A percentile compares a stretch with the other conserved stretches of the same genome.
Evolutionary conservation across 1,139 yeast genomes (phyloP).

Genomic region (Zygosaccharomyces pseudobailii): DNA sequence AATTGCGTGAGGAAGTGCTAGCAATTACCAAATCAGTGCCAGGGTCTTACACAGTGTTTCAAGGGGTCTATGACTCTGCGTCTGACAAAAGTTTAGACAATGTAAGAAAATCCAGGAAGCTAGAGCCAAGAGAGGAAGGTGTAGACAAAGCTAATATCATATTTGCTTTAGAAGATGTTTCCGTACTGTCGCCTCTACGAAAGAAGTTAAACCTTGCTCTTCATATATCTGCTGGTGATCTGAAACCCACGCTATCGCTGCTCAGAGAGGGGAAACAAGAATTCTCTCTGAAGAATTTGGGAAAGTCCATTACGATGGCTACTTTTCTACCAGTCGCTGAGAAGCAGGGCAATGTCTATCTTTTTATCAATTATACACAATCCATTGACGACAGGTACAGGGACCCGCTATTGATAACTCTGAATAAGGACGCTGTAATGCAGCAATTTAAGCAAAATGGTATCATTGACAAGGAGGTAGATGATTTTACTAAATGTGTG

Average conservation of each 20-base stretch:
- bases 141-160: constrained; percentile 38
- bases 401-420: constrained; percentile 44
- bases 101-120: constrained; percentile 4
- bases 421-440: constrained; percentile 37
- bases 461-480: constrained; percentile 22
- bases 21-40: constrained; percentile 20
- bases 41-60: constrained; percentile 21
- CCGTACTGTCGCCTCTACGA: constrained; percentile 49
- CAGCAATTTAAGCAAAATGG: constrained; percentile 32
- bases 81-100: neutral
- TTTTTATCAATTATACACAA: constrained; percentile 38
- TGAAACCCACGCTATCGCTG: constrained; percentile 39
- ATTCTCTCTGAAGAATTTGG: constrained; percentile 36
- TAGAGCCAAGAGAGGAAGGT: constrained; percentile 11
- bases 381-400: constrained; percentile 30
- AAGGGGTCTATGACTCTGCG: constrained; percentile 25
- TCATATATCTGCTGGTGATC: constrained; percentile 28
- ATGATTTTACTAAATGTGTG: constrained; percentile 32
- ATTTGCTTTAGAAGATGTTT: constrained; percentile 43
- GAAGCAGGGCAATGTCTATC: constrained; percentile 39
- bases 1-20: constrained; percentile 25
- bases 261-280: constrained; percentile 38
- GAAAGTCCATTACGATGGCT: constrained; percentile 40
- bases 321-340: constrained; percentile 47
- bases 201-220: constrained; percentile 39